Conservation (phyloP, 768 basidiomycete species). For the Tubosaeta sp. region DNA sequence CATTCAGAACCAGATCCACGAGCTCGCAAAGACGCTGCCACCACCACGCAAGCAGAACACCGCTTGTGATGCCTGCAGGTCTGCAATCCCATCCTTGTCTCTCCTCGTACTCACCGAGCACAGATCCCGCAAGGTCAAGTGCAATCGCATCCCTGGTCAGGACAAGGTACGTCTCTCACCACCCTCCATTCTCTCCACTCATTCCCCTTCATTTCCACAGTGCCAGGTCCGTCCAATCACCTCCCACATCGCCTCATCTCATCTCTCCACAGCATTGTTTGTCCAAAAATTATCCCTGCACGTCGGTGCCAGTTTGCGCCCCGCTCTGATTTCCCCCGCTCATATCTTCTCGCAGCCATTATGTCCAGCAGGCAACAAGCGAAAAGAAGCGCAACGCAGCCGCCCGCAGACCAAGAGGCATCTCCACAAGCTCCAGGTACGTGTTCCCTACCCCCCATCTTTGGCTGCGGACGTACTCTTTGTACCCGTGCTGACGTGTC, state of each 20-base stretch:
- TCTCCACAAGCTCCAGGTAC: constrained; percentile 49
- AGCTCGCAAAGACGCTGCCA: constrained; percentile 72
- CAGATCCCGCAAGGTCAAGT: constrained; percentile 86
- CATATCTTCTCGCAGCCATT: constrained; percentile 48
- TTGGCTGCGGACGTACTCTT: constrained; percentile 20
- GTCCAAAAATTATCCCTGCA: constrained; percentile 89
- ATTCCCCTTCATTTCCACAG: constrained; percentile 34
- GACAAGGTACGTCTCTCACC: constrained; percentile 57
- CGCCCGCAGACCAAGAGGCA: constrained; percentile 61
- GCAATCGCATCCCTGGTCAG: constrained; percentile 75
- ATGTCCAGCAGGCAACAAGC: constrained; percentile 78
- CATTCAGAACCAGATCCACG: constrained; percentile 79
- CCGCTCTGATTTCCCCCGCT: constrained; percentile 14
- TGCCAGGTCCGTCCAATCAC: constrained; percentile 54
- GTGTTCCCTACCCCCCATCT: constrained; percentile 7
- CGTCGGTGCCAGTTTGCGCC: constrained; percentile 49
- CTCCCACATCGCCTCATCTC: constrained; percentile 5
- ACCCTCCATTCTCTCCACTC: constrained; percentile 6
- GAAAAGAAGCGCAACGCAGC: constrained; percentile 72
- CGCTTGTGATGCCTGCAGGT: constrained; percentile 92
- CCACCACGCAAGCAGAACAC: constrained; percentile 92
- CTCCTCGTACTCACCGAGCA: constrained; percentile 3
- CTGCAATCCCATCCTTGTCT: constrained; percentile 8
- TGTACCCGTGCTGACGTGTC: constrained; percentile 27
- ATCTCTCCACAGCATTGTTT: constrained; percentile 61